Evolutionary conservation across 169 alveolate species (phyloP), one percentile per base, ranked within the genome.

Genomic region (Theileria annulata): DNA sequence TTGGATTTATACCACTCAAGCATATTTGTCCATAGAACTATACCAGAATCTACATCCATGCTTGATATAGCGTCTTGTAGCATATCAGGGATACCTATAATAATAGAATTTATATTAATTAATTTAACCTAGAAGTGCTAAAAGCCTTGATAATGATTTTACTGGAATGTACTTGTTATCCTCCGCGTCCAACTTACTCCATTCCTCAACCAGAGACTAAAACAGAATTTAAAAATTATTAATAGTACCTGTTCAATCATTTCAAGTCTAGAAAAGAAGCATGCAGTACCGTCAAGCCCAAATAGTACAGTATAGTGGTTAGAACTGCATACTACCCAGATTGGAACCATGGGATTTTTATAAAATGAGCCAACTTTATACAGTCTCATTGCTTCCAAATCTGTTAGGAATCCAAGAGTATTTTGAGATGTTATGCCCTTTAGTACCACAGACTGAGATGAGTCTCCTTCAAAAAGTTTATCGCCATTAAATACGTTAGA

Each of bases 311-410:
- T 83, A 58, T 92, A 92, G 80, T 92, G 95, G 81, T 86, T 92
- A 28, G 79, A 80, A 49, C 93, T 92, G 23, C 92, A 80, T 31
- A 87, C 71, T 33, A 92, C 93, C 95, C 95, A 92, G 33, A 92
- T 87, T 5, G 95, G 95, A 31, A 82, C 77, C 49, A 77, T 63
- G 23, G 95, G 95, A 85, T 86, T 77, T 58, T 92, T 92, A 70
- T 89, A 92, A 68, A 72, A 87, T n/a, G 88, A 87, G n/a, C 95
- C 95, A 42, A 89, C 95, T 33, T 85, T 85, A 77, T 94, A 92
- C 71, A 89, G 87, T 56, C 90, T 80, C 69, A 83, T 78, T 25
- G 95, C 95, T 83, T 92, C 95, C 37, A 82, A 86, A 51, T 92
- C 95, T 3, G 94, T 92, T 42, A 92, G 85, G 28, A 89, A 87